Evolutionary conservation across 83 land plant species (phyloP), one percentile per base, ranked within the genome.

Genomic region (Diphasiastrum complanatum): DNA sequence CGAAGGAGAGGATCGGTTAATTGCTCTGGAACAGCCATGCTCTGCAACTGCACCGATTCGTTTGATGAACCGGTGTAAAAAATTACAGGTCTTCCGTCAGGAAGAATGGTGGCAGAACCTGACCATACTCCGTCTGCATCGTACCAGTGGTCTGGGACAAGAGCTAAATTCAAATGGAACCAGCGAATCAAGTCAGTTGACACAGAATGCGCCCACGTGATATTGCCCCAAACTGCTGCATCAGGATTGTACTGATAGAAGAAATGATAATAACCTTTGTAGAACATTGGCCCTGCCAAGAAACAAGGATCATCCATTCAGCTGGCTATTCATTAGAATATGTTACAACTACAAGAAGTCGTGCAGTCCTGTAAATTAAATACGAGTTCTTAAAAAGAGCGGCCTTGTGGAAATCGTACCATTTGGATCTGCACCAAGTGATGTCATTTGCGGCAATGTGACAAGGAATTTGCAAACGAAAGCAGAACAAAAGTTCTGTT

Each of bases 141-240:
- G n/a, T n/a, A n/a, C n/a, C n/a, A n/a, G n/a, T n/a, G n/a, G n/a
- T n/a, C n/a, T n/a, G n/a, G n/a, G n/a, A 55, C 19, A 55, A 55
- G 26, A 20, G 59, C 59, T 27, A 55, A 35, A 12, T 55, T 35
- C 59, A 55, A 1, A 11, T 55, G 59, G 14, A 27, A 18, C 59
- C 59, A 55, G 35, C 31, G 59, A 11, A 55, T 10, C 16, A 55
- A 35, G 1, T 55, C 59, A 10, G 30, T 55, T 11, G 59, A 55
- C 34, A 55, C 59, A 26, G 59, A 31, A 55, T 55, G 59, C 6
- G 35, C 53, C 59, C 59, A 55, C 11, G 59, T 20, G 11, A 55
- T 55, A 35, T 55, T 50, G 26, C 59, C 59, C 59, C 59, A 55
- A 16, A 26, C 38, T 55, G 35, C 59, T n/a, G n/a, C n/a, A n/a